Evolutionary conservation across 352 stramenopile species (phyloP).

Genomic region (Phytophthora sojae): DNA sequence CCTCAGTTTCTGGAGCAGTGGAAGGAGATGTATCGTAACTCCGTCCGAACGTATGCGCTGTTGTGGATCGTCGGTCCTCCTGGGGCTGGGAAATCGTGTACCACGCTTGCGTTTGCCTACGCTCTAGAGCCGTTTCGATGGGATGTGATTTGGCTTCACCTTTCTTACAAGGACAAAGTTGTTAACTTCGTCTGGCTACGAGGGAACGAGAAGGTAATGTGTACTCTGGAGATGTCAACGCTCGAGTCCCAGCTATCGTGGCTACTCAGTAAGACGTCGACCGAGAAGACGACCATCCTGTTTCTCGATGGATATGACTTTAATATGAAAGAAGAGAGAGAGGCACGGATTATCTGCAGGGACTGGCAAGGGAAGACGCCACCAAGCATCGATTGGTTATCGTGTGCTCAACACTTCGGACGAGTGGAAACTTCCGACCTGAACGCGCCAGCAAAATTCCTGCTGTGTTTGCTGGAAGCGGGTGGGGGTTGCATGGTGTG

Average conservation of each 20-base stretch:
- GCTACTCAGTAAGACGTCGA: not conserved
- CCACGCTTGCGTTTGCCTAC: constrained; percentile 2
- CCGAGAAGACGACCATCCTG: not conserved
- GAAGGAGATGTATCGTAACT: not conserved
- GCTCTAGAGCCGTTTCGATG: not conserved
- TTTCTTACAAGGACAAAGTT: not conserved
- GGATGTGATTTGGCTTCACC: not conserved
- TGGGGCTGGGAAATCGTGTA: constrained; percentile 2
- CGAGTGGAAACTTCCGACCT: not conserved
- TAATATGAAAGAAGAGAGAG: not conserved
- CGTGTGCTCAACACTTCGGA: not conserved
- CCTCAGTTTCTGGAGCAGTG: constrained; percentile 3
- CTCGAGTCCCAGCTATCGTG: not conserved
- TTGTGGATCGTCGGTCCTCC: constrained; percentile 10
- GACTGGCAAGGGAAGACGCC: not conserved
- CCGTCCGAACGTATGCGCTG: constrained; percentile 2
- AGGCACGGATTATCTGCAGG: not conserved
- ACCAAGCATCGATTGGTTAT: not conserved
- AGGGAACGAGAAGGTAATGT: too few species aligned
- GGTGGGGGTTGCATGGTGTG: not conserved
- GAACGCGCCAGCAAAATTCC: not conserved
- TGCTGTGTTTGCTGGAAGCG: not conserved
- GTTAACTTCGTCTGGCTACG: too few species aligned
- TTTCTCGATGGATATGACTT: not conserved
- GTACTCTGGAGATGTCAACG: not conserved